phyloP scores from a whole-genome alignment of 2,329 filamentous ascomycete genomes.

The Clarireedia hainanense region DNA sequence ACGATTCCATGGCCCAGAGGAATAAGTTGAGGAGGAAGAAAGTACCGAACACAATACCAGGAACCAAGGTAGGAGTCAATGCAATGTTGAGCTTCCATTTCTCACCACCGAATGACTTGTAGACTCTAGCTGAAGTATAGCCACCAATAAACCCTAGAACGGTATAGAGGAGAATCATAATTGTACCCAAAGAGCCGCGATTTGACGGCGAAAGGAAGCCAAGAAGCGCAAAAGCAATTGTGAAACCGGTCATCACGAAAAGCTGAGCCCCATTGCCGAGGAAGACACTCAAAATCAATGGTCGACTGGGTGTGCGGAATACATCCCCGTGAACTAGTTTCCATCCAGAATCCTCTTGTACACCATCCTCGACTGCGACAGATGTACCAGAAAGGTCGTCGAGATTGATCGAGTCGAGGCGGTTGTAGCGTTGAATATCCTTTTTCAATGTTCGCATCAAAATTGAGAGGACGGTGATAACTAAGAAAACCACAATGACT shows the following conservation, averaged over 20 bases:
- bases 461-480: slow-evolving; percentile 88
- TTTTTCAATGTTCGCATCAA: slow-evolving; percentile 81
- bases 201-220: slow-evolving; percentile 95
- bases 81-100: slow-evolving; percentile 91
- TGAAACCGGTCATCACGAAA: slow-evolving; percentile 95
- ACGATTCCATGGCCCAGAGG: slow-evolving; percentile 87
- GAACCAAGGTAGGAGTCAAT: slow-evolving; percentile 78
- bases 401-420: slow-evolving; percentile 81
- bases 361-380: slow-evolving; percentile 74
- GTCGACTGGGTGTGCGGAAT: slow-evolving; percentile 78
- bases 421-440: slow-evolving; percentile 95
- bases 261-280: slow-evolving; percentile 92
- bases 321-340: slow-evolving; percentile 97
- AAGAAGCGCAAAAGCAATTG: slow-evolving; percentile 85
- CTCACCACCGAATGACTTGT: slow-evolving; percentile 90
- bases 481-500: slow-evolving; percentile 86
- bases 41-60: slow-evolving; percentile 72
- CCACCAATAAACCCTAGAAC: slow-evolving; percentile 88
- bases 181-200: slow-evolving; percentile 85
- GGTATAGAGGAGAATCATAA: slow-evolving; percentile 89
- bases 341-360: slow-evolving; percentile 97
- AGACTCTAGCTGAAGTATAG: slow-evolving; percentile 81
- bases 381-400: slow-evolving; percentile 80
- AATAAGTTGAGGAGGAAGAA: slow-evolving; percentile 97
- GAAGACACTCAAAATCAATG: slow-evolving; percentile 77